Evolutionary conservation across 495 filamentous ascomycete genomes (phyloP).

Genomic region (Aeminium ludgeri): DNA sequence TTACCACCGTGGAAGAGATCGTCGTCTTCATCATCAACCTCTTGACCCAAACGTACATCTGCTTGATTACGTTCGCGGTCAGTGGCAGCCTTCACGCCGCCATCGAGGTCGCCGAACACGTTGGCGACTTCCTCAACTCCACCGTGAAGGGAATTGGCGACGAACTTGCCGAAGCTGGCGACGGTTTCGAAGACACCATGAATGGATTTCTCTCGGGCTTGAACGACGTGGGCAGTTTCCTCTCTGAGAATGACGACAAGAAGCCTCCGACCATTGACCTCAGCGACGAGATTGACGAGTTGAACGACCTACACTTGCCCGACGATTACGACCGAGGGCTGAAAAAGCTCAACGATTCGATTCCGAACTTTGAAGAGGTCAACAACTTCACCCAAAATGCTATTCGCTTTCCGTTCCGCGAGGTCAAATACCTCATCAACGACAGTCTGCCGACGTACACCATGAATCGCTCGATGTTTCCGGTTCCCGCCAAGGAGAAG

Average conservation of each 20-base stretch:
- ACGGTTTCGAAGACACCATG: conserved; percentile 40
- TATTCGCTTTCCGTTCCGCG: conserved; percentile 61
- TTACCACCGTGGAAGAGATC: conserved; percentile 73
- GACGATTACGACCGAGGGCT: conserved; percentile 45
- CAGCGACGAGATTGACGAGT: conserved; percentile 35
- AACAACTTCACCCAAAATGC: conserved; percentile 56
- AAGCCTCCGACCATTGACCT: conserved; percentile 42
- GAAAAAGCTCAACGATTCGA: conserved; percentile 49
- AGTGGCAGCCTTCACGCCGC: conserved; percentile 57
- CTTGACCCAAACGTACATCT: conserved; percentile 74
- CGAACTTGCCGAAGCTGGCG: conserved; percentile 39
- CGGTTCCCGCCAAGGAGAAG: conserved; percentile 61
- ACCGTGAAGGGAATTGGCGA: conserved; percentile 48
- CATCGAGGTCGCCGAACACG: conserved; percentile 49
- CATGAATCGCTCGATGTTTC: conserved; percentile 62
- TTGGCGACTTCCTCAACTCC: conserved; percentile 54
- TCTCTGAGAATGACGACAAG: conserved; percentile 21
- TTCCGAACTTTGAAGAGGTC: conserved; percentile 70
- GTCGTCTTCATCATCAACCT: conserved; percentile 81
- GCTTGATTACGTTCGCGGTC: conserved; percentile 66
- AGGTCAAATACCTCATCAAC: conserved; percentile 52
- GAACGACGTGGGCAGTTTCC: conserved; percentile 28
- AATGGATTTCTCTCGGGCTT: conserved; percentile 38
- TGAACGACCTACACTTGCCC: conserved; percentile 57
- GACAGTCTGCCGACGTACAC: conserved; percentile 46